Base-by-base conservation (phyloP, 2,329 filamentous ascomycete species). In the Monosporascus sp. region DNA sequence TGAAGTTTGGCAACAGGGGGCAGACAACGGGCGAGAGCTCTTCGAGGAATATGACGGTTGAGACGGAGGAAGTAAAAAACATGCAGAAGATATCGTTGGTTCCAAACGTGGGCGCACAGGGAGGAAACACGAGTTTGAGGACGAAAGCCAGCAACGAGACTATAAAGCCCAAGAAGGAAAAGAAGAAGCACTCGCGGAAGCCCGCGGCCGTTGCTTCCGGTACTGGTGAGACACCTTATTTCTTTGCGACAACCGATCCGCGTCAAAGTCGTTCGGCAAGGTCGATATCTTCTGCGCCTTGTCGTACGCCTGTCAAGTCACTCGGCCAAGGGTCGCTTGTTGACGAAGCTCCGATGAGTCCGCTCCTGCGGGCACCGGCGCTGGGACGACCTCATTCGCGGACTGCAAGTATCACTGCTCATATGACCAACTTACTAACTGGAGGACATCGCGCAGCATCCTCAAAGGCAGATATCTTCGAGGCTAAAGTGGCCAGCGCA, bases 391-490 rank as follows among this genome's bases (percentile, higher is more conserved):
- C 24, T 46, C 43, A 46, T 27, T 40, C 59, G 51, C 66, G 63
- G 45, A 62, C 60, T 46, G 57, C 66, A 50, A 72, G 64, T 55
- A 60, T 74, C 46, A 71, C 66, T 57, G 64, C 72, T 53, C 69
- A 66, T 52, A 64, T 76, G 67, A 70, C 71, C 64, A 72, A 58
- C 59, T 66, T 76, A 68, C 78, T 81, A 73, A 78, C 71, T 45
- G 71, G 66, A 56, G 61, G 60, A 61, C 56, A 61, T 51, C 70
- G 67, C 64, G 71, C 79, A 86, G 90, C 87, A 56, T 94, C 91
- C 17, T 96, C 92, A 56, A 97, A 97, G 76, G 93, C 94, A 67
- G 94, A 99, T 72, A 91, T 97, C 50, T 99, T 99, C 69, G 94
- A 97, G 75, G 91, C 92, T 61, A 96, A 96, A 68, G 91, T 99